These are phyloP conservation scores for Lactarius akahatsu DNA, from an alignment of 768 basidiomycete genomes.

Conservation along the genomic window DNA sequence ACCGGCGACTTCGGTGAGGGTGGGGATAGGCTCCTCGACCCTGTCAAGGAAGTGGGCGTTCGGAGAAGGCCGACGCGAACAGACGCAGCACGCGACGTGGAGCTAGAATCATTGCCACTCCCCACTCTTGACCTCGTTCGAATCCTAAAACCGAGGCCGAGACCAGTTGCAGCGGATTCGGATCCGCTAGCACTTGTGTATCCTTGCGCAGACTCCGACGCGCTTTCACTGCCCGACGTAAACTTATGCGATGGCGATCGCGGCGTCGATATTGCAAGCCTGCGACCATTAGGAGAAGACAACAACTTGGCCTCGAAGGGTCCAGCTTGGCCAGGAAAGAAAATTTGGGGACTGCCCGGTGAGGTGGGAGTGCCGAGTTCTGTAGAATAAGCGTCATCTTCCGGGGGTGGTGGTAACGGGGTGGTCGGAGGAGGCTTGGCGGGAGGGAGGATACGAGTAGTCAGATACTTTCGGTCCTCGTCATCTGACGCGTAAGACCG, in stretches of 20 bases:
- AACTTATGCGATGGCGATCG: conserved; percentile 18
- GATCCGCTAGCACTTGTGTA: conserved; percentile 26
- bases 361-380: conserved; percentile 10
- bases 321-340: conserved; percentile 13
- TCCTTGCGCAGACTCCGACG: conserved; percentile 22
- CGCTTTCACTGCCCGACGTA: conserved; percentile 25
- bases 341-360: conserved; percentile 11
- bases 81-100: conserved; percentile 14
- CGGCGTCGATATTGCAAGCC: conserved; percentile 19
- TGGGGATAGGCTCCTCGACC: conserved; percentile 7
- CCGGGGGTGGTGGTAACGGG: conserved; percentile 24
- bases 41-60: conserved; percentile 15
- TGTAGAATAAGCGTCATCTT: neutral
- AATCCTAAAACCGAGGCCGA: conserved; percentile 27
- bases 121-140: conserved; percentile 18
- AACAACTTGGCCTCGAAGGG: conserved; percentile 17
- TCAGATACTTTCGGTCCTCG: conserved; percentile 21
- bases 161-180: conserved; percentile 24
- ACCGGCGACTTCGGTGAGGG: conserved; percentile 13
- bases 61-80: conserved; percentile 25
- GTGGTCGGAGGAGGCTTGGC: conserved; percentile 27
- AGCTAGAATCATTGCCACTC: neutral
- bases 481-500: conserved; percentile 26
- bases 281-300: conserved; percentile 12
- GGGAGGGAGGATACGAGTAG: conserved; percentile 22